A percentile compares a stretch with the other conserved stretches of the same genome.
These are phyloP conservation scores for Phytophthora pseudosyringae DNA, from an alignment of 352 stramenopile species.

Conservation along the genomic window DNA sequence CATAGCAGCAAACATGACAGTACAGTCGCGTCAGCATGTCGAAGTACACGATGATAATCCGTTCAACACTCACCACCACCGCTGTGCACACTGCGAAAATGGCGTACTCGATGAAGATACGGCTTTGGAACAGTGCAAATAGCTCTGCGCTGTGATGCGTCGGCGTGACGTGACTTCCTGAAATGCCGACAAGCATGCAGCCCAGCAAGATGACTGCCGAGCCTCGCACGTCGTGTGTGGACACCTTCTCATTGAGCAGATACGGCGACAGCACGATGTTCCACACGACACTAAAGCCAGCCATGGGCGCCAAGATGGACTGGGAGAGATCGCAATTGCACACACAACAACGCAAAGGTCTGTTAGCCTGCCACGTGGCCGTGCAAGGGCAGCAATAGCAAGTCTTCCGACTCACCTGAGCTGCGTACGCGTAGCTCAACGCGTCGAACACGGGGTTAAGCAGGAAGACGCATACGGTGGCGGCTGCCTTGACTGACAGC, in stretches of 20 bases:
- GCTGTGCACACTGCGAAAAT: constrained; percentile 48
- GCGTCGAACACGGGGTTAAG: constrained; percentile 88
- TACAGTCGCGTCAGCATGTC: constrained; percentile 10
- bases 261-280: constrained; percentile 88
- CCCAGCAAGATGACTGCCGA: constrained; percentile 79
- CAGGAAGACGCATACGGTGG: constrained; percentile 81
- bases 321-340: constrained; percentile 31
- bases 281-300: constrained; percentile 89
- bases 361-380: constrained; percentile 29
- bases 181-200: constrained; percentile 79
- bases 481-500: constrained; percentile 64
- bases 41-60: background rate
- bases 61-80: constrained; percentile 46
- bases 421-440: constrained; percentile 87
- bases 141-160: constrained; percentile 80
- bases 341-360: constrained; percentile 33
- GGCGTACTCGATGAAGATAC: constrained; percentile 77
- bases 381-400: constrained; percentile 3
- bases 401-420: constrained; percentile 51
- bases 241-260: constrained; percentile 82
- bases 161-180: constrained; percentile 80
- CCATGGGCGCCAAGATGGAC: constrained; percentile 88
- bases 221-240: constrained; percentile 72
- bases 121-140: constrained; percentile 76
- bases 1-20: constrained; percentile 6